Base-by-base conservation (phyloP, 2,329 filamentous ascomycete species). In the Ophiostoma australiae region DNA sequence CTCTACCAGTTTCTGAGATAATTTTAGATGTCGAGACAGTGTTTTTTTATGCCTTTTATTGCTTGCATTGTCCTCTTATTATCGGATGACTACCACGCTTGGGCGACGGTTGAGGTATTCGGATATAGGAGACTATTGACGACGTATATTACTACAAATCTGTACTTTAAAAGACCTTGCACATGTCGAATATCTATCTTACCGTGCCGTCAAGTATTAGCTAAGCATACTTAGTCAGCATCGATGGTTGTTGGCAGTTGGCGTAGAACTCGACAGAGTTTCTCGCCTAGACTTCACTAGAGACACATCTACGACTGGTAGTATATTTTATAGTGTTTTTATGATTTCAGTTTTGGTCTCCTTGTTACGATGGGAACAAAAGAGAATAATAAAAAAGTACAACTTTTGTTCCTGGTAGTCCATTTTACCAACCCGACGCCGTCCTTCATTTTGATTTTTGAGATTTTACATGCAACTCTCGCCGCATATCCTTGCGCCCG, bases 301-400 rank as follows among this genome's bases (percentile, higher is more conserved):
- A 23, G 8, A 20, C 52, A 58, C n/a, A 20, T 63, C 58, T 63
- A 33, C 58, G 15, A 63, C 27, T 4, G 58, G 11, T 33, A 66
- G 7, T 27, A 39, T 20, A 23, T 61, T 58, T 27, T 37, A 41
- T 10, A 6, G n/a, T 63, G 37, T 63, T 65, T 70, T 41, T 27
- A 65, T 67, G 23, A 68, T 72, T 72, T 52, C 67, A 69, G 61
- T 70, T 52, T 70, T 65, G 44, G 55, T 52, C 35, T 69, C 44
- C 35, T 70, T 67, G 37, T 31, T 58, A 15, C 8, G 20, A 5
- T 58, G 52, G 52, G 27, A 67, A 44, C n/a, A 27, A 67, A 17
- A 44, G 37, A 31, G 48, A 10, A 67, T 11, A 6, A 41, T n/a
- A 4, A 23, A 65, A 27, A 52, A 31, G n/a, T 44, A 23, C 55